Evolutionary conservation across 2,329 filamentous ascomycete species (phyloP).

Genomic region (Didymella glomerata): DNA sequence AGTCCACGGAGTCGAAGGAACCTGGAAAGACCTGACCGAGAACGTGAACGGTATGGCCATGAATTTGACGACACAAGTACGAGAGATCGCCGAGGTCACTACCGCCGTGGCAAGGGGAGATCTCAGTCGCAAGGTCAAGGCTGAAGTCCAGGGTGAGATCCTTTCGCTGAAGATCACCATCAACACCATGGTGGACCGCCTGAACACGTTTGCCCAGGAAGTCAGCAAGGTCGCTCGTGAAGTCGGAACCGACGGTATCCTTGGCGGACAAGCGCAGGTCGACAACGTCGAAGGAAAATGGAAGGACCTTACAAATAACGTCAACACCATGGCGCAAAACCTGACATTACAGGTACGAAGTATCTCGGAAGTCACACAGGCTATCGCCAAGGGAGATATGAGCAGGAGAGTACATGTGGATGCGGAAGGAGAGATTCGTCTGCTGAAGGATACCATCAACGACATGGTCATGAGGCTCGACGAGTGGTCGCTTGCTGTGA

Average conservation of each 20-base stretch:
- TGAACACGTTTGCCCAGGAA: constrained; percentile 71
- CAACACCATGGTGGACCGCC: constrained; percentile 72
- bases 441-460: constrained; percentile 95
- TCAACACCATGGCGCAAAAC: constrained; percentile 73
- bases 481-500: constrained; percentile 95
- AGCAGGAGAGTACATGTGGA: constrained; percentile 95
- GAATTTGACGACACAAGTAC: constrained; percentile 61
- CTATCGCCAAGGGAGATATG: constrained; percentile 94
- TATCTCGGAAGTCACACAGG: constrained; percentile 93
- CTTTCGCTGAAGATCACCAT: constrained; percentile 82
- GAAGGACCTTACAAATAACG: constrained; percentile 72
- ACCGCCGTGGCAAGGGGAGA: constrained; percentile 62
- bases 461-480: constrained; percentile 97
- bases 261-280: constrained; percentile 71
- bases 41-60: constrained; percentile 64
- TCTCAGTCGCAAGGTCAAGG: constrained; percentile 61
- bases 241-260: constrained; percentile 69
- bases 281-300: constrained; percentile 72
- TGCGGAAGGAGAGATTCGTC: constrained; percentile 91
- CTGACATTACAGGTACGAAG: constrained; percentile 77
- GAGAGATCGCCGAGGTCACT: constrained; percentile 63
- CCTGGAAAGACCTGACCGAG: constrained; percentile 63
- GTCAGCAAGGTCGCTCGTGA: constrained; percentile 72
- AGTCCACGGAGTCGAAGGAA: constrained; percentile 62
- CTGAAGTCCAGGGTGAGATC: constrained; percentile 62